Percentiles rank a stretch among this genome's conserved stretches.
These are phyloP conservation scores for Phaeosphaeriaceae sp. DNA, from an alignment of 2,329 filamentous ascomycete genomes.

Conservation along the genomic window DNA sequence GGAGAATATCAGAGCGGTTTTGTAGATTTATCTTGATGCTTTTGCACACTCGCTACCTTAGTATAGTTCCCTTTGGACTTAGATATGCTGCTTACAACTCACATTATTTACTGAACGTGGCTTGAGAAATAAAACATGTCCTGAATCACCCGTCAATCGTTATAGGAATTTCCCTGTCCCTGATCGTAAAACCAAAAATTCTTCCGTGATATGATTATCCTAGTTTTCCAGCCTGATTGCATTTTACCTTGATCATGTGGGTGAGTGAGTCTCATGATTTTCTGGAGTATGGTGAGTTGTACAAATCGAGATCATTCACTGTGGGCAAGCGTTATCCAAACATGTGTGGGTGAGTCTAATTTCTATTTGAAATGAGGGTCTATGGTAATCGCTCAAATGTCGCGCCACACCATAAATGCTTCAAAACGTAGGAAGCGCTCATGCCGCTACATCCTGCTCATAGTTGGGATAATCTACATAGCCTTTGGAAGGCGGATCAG, in stretches of 20 bases:
- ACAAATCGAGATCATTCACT: no score
- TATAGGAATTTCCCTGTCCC: no score
- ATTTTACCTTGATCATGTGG: no score
- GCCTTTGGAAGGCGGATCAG: slow-evolving; percentile 45
- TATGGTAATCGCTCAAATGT: slow-evolving; percentile 2
- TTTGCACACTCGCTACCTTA: neutral
- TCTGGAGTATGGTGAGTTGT: no score
- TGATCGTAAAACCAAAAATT: no score
- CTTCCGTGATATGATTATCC: no score
- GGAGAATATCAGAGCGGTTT: slow-evolving; percentile 24
- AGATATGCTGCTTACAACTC: neutral
- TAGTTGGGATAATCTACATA: slow-evolving; percentile 52
- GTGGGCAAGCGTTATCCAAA: no score
- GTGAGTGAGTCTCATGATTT: no score
- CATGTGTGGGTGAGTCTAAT: neutral
- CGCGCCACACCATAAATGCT: slow-evolving; percentile 15
- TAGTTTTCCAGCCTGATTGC: no score
- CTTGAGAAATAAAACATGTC: no score
- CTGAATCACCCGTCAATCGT: no score
- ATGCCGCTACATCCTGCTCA: slow-evolving; percentile 23
- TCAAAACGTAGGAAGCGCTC: slow-evolving; percentile 10
- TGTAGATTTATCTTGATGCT: slow-evolving; percentile 10
- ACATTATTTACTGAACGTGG: no score
- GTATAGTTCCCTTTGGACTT: neutral
- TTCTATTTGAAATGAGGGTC: slow-evolving; percentile 1